phyloP scores from a whole-genome alignment of 805 yeast genomes.

The Candida endomychidarum region DNA sequence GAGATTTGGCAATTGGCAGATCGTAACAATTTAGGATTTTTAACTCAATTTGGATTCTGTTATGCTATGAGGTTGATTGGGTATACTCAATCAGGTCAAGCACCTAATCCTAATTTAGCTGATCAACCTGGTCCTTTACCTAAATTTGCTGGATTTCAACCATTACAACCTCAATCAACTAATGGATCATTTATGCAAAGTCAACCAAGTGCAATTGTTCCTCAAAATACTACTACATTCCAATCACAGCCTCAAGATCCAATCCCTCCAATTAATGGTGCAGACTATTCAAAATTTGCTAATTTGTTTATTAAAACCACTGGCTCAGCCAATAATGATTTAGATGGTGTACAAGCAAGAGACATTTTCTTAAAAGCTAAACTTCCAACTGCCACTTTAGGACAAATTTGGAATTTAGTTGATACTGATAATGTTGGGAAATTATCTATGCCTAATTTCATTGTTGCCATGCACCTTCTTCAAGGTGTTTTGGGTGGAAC shows the following conservation, averaged over 20 bases:
- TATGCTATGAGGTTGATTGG: conserved; percentile 88
- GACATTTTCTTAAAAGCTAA: conserved; percentile 87
- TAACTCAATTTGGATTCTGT: conserved; percentile 77
- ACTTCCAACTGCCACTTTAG: conserved; percentile 72
- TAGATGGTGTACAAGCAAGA: conserved; percentile 79
- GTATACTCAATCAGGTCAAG: conserved; percentile 73
- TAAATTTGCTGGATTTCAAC: conserved; percentile 45
- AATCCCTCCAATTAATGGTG: conserved; percentile 53
- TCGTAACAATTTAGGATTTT: conserved; percentile 78
- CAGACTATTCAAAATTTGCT: conserved; percentile 64
- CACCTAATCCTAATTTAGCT: conserved; percentile 51
- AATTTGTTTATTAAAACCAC: conserved; percentile 69
- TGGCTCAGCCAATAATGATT: conserved; percentile 51
- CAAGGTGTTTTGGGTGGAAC: conserved; percentile 73
- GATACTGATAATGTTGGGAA: conserved; percentile 76
- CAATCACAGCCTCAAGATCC: conserved; percentile 34
- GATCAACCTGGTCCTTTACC: conserved; percentile 66
- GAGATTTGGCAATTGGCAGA: conserved; percentile 97
- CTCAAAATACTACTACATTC: conserved; percentile 30
- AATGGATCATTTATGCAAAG: conserved; percentile 41
- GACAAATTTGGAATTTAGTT: conserved; percentile 85
- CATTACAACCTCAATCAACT: conserved; percentile 34
- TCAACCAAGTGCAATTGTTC: conserved; percentile 38
- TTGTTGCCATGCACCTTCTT: conserved; percentile 92
- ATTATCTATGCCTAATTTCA: conserved; percentile 71